phyloP scores from a whole-genome alignment of 2,329 filamentous ascomycete genomes.

The Pseudogymnoascus sp. region DNA sequence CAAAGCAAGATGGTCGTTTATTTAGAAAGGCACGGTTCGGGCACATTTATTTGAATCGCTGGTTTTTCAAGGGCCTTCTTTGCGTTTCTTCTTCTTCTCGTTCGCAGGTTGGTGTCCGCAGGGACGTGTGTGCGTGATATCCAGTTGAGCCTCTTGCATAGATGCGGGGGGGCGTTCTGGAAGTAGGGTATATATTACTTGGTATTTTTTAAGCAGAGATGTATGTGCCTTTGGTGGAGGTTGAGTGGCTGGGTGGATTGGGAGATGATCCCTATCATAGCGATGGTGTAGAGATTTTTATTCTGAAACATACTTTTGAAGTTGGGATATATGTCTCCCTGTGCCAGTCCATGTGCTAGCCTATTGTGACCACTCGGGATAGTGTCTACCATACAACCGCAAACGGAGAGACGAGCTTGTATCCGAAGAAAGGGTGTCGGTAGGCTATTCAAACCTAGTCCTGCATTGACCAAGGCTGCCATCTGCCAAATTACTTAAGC shows the following conservation, averaged over 20 bases:
- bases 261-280: background rate
- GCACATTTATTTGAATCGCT: background rate
- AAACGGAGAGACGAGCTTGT: background rate
- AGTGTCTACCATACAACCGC: background rate
- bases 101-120: slow-evolving; percentile 3
- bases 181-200: slow-evolving; percentile 6
- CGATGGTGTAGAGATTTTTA: background rate
- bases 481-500: background rate
- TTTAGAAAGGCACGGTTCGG: background rate
- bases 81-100: background rate
- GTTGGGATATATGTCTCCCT: background rate
- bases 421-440: background rate
- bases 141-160: slow-evolving; percentile 8
- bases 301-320: background rate
- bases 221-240: background rate
- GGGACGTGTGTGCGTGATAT: background rate
- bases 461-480: background rate
- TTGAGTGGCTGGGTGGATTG: background rate
- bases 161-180: slow-evolving; percentile 5
- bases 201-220: background rate
- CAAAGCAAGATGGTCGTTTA: background rate
- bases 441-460: background rate
- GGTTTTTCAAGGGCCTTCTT: background rate
- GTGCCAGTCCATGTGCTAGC: background rate
- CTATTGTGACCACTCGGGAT: background rate